Evolutionary conservation across 768 basidiomycete species (phyloP), one percentile per base, ranked within the genome.

Genomic region (Amanita exitialis): DNA sequence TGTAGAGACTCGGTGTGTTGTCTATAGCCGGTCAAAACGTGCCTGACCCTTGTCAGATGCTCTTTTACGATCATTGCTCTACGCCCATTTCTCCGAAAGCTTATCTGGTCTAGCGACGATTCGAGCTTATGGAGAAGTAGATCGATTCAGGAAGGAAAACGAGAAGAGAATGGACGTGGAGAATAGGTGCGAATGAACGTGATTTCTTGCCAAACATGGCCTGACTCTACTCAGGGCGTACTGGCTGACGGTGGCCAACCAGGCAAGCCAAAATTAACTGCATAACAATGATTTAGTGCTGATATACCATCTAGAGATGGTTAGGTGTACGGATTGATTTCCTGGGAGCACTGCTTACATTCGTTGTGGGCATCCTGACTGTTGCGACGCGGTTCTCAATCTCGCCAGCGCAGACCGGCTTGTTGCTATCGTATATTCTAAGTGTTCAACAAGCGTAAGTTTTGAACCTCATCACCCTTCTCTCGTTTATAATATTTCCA

Each of bases 31-130:
- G 10, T 2, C 30, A 3, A 25, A 27, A 23, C 5, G 44, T 36
- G n/a, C 20, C 6, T 52, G 27, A 56, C 43, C 25, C 16, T 47
- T 42, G 30, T 30, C 20, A 80, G 90, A 95, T 68, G 82, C 90
- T 21, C 74, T 95, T n/a, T 65, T 96, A 25, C 81, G 92, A 21
- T 87, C 88, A 0, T 83, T 85, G 0, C 67, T 97, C 15, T 96
- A 96, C 62, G 83, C 90, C 0, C 91, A 94, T 61, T 96, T 96
- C 66, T 89, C 90, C 2, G 93, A 96, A 68, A 88, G 86, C 25
- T 71, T 96, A 9, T 83, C 85, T 9, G 94, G 94, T 15, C 65
- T 95, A 35, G 76, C 87, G 0, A 93, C 90, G 6, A 92, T 95
- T 46, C 80, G 91, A 25, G 90, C 91, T 0, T 96, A 95, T 54